These are phyloP conservation scores for Chlamydomonas incerta DNA, from an alignment of 139 green algal genomes.

Conservation along the genomic window DNA sequence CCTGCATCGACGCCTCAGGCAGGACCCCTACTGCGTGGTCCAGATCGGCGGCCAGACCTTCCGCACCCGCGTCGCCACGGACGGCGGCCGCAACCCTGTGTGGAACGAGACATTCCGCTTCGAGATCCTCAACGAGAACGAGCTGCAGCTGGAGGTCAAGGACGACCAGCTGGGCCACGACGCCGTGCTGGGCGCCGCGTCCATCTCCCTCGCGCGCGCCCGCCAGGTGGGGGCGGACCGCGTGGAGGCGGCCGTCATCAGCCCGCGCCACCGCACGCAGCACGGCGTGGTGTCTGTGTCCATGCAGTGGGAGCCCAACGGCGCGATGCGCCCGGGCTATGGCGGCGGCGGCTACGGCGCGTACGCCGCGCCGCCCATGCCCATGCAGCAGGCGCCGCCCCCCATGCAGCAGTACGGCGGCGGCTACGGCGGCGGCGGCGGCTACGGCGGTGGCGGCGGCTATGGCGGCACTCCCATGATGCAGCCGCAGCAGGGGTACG, in stretches of 20 bases:
- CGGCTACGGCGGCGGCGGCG: not conserved
- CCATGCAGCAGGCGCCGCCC: not conserved
- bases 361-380: not conserved
- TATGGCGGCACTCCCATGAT: not conserved
- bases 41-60: constrained; percentile 4
- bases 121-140: constrained; percentile 33
- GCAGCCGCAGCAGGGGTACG: not conserved
- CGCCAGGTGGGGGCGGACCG: not conserved
- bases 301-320: not conserved
- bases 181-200: not conserved
- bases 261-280: not conserved
- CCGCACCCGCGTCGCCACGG: constrained; percentile 1
- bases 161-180: constrained; percentile 1
- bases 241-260: constrained; percentile 6
- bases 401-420: too few relatives aligned
- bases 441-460: not conserved
- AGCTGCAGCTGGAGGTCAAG: not conserved
- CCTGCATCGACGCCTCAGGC: not conserved
- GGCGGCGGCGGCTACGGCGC: not conserved
- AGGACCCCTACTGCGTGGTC: constrained; percentile 40
- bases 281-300: constrained; percentile 5
- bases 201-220: not conserved
- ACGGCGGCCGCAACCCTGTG: constrained; percentile 23
- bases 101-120: constrained; percentile 47
- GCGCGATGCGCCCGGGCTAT: not conserved